These are phyloP conservation scores for Gloeophyllum trabeum DNA, from an alignment of 768 basidiomycete genomes.

Conservation along the genomic window DNA sequence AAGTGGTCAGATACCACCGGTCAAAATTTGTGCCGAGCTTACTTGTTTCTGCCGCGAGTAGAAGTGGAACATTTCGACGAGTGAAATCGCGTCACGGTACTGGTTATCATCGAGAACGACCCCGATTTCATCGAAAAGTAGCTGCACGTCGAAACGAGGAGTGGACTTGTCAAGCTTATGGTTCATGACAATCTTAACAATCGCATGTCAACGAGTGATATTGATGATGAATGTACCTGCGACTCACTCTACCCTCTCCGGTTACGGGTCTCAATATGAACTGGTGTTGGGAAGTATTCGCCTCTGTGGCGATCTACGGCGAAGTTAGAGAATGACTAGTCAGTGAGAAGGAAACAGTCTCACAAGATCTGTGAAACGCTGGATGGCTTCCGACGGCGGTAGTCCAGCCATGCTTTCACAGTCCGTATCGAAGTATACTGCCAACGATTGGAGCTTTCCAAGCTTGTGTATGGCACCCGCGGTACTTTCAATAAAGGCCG, in stretches of 20 bases:
- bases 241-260: constrained; percentile 80
- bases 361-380: constrained; percentile 69
- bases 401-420: constrained; percentile 66
- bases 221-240: too few relatives aligned
- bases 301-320: constrained; percentile 39
- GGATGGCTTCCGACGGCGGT: constrained; percentile 49
- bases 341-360: constrained; percentile 4
- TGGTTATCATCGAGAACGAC: constrained; percentile 88
- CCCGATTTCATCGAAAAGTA: constrained; percentile 89
- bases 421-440: constrained; percentile 94
- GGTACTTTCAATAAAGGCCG: constrained; percentile 88
- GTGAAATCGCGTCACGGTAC: constrained; percentile 85
- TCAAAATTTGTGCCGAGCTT: constrained; percentile 8
- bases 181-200: constrained; percentile 64
- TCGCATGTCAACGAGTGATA: too few relatives aligned
- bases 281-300: constrained; percentile 54
- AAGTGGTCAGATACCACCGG: background rate
- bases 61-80: constrained; percentile 95
- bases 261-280: constrained; percentile 94
- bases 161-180: constrained; percentile 60
- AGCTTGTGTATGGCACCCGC: constrained; percentile 86
- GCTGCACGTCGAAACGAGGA: constrained; percentile 79
- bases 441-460: constrained; percentile 76
- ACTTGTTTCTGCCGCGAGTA: constrained; percentile 81
- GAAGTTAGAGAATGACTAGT: background rate